phyloP scores from a whole-genome alignment of 176 grass and related monocot species.

The Thinopyrum elongatum region DNA sequence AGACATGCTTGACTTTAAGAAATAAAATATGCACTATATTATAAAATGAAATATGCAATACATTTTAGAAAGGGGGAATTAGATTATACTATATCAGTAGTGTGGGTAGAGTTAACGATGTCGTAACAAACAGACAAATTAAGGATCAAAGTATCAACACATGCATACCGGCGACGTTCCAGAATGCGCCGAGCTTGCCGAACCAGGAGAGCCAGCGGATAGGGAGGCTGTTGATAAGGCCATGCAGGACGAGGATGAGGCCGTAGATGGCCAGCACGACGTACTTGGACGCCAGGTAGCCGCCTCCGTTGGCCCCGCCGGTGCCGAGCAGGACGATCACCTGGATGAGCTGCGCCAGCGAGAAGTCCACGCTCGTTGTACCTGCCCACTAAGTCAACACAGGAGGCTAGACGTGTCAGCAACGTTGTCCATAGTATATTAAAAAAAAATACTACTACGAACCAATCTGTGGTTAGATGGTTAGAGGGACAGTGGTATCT shows the following conservation, averaged over 20 bases:
- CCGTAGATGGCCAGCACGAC: slow-evolving; percentile 42
- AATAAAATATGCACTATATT: no score
- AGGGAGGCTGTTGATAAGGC: slow-evolving; percentile 48
- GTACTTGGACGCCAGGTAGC: slow-evolving; percentile 57
- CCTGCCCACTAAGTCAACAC: slow-evolving; percentile 34
- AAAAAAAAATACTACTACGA: no score
- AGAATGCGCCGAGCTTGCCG: slow-evolving; percentile 11
- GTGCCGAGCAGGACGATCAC: slow-evolving; percentile 57
- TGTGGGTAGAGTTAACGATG: no score
- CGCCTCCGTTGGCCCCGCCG: slow-evolving; percentile 48
- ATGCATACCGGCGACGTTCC: slow-evolving; percentile 17
- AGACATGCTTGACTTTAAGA: no score
- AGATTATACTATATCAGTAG: no score
- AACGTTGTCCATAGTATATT: no score
- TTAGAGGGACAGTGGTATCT: no score
- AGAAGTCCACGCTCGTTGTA: slow-evolving; percentile 50
- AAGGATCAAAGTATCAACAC: background rate
- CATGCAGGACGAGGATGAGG: slow-evolving; percentile 34
- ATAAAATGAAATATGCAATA: no score
- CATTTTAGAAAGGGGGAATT: no score
- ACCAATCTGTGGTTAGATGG: no score
- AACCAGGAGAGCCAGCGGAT: slow-evolving; percentile 48
- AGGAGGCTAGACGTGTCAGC: background rate
- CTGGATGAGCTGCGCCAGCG: slow-evolving; percentile 54
- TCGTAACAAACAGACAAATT: background rate